Evolutionary conservation across 1,139 yeast genomes (phyloP), one percentile per base, ranked within the genome.

Genomic region (Lodderomyces parapsilosis): DNA sequence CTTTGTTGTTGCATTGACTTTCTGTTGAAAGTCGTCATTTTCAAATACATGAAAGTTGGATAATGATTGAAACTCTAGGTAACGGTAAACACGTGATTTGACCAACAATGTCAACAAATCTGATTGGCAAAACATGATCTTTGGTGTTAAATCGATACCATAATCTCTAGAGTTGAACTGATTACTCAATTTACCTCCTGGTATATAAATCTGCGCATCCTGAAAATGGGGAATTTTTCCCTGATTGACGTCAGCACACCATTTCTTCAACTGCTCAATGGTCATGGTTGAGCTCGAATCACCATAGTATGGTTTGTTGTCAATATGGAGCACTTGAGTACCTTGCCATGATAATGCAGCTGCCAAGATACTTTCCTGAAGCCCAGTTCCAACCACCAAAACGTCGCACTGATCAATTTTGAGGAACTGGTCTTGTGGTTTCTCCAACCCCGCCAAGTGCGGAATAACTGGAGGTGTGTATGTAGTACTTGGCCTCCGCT

Each of bases 271-370:
- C 63, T 91, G 96, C 54, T 88, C 96, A 40, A 89, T 80, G 19
- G 96, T 86, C 46, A 93, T 67, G 11, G 96, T 86, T 4, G 97
- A 91, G 36, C 83, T 77, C 41, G 85, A 76, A 59, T 90, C 98
- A 10, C 99, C 99, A 57, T 93, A 93, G 61, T 86, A 84, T 31
- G 79, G 75, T 56, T 88, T 85, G 44, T 81, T 72, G 61, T 93
- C 99, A 38, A 93, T 80, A 61, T 93, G 99, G 43, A 93, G 71
- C 14, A 93, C 97, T 50, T 77, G 82, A 14, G 93, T 83, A 11
- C 98, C 98, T 57, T 89, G 96, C 98, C 99, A 93, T 13, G 97
- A 86, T 43, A 93, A 72, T 0, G 98, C 93, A 3, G 98, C 96
- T 0, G 98, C 96, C 44, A 91, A 68, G 11, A 94, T 83, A 54